Percentiles rank a stretch among this genome's conserved stretches.
Evolutionary conservation across 495 filamentous ascomycete species (phyloP).

Genomic region (Xylaria flabelliformis): DNA sequence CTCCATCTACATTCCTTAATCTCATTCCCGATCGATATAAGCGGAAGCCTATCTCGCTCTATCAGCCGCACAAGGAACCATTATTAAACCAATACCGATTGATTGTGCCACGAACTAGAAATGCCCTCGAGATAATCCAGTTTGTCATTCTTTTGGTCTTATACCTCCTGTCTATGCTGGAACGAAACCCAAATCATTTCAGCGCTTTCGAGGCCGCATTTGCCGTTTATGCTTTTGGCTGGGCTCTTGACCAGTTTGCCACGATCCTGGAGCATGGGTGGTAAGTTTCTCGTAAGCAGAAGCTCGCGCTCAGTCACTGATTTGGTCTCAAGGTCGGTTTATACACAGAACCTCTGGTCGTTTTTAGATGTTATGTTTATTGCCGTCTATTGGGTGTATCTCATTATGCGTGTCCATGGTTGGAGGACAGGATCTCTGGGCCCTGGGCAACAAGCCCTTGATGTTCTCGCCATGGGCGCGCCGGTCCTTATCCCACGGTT

Average conservation of each 20-base stretch:
- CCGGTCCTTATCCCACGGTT: conserved; percentile 74
- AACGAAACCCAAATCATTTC: conserved; percentile 56
- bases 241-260: conserved; percentile 75
- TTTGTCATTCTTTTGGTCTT: conserved; percentile 67
- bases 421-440: conserved; percentile 45
- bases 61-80: conserved; percentile 68
- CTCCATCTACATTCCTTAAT: conserved; percentile 71
- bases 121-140: conserved; percentile 69
- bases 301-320: not conserved
- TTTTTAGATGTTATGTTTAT: conserved; percentile 76
- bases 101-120: conserved; percentile 71
- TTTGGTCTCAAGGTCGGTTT: conserved; percentile 63
- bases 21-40: conserved; percentile 79
- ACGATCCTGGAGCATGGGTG: conserved; percentile 75
- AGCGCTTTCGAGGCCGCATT: conserved; percentile 65
- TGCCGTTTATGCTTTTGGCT: conserved; percentile 69
- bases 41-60: conserved; percentile 71
- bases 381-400: conserved; percentile 65
- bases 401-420: conserved; percentile 65
- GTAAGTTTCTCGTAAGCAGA: conserved; percentile 38
- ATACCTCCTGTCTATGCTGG: conserved; percentile 68
- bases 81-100: conserved; percentile 78
- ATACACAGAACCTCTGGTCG: conserved; percentile 80
- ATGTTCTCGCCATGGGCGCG: conserved; percentile 72
- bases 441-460: conserved; percentile 62